Percentiles rank a stretch among this genome's conserved stretches.
Conservation (phyloP, 345 rosid species). For the Dovyalis caffra region DNA sequence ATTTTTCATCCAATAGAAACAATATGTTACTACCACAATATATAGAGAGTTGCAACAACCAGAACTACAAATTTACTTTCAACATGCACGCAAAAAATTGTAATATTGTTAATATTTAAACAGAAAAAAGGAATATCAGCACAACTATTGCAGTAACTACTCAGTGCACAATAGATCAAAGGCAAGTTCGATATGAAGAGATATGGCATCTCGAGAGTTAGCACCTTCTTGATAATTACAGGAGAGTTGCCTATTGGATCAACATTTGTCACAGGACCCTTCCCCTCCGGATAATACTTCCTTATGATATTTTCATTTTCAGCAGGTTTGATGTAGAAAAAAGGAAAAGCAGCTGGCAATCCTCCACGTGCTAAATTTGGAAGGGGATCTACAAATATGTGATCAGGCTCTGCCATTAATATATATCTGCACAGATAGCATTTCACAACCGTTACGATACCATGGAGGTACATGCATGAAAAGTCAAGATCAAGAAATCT, state of each 20-base stretch:
- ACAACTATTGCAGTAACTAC: not conserved
- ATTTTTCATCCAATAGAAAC: constrained; percentile 1
- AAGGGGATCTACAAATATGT: constrained; percentile 67
- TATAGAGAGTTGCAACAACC: not conserved
- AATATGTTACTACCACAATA: not conserved
- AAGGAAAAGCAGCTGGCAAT: constrained; percentile 78
- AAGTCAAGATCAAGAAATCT: not conserved
- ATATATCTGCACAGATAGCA: constrained; percentile 51
- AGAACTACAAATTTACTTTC: not conserved
- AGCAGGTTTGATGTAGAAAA: constrained; percentile 78
- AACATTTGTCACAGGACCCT: constrained; percentile 55
- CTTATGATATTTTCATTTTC: constrained; percentile 45
- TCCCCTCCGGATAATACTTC: constrained; percentile 62
- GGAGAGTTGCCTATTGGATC: constrained; percentile 90
- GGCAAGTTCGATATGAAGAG: not conserved
- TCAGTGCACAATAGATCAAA: not conserved
- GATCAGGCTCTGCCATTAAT: constrained; percentile 97
- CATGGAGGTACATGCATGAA: not conserved
- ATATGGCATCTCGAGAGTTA: not conserved
- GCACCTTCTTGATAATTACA: constrained; percentile 66
- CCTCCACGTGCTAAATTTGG: constrained; percentile 70
- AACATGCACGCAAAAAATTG: not conserved
- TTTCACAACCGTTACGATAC: not conserved
- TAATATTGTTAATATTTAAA: not conserved
- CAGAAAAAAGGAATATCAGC: not conserved